Percentiles rank a stretch among this genome's conserved stretches.
These are phyloP conservation scores for Wickerhamomyces chaumierensis DNA, from an alignment of 805 yeast genomes.

Conservation along the genomic window DNA sequence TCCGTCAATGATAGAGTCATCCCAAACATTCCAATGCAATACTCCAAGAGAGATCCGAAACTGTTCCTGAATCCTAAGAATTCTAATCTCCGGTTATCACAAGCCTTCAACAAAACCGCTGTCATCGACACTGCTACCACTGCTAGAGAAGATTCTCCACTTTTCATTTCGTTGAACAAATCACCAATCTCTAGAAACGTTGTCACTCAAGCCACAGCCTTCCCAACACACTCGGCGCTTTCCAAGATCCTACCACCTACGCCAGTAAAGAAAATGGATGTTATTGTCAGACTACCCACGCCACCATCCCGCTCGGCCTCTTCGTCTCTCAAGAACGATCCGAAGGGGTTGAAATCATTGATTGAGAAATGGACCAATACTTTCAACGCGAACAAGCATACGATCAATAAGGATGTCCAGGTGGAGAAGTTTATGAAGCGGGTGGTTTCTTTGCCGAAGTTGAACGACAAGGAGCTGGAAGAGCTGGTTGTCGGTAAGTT, in stretches of 20 bases:
- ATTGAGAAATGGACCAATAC: constrained; percentile 15
- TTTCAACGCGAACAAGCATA: constrained; percentile 7
- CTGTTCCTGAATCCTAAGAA: constrained; percentile 15
- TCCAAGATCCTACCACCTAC: constrained; percentile 48
- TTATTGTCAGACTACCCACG: constrained; percentile 22
- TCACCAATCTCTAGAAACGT: constrained; percentile 9
- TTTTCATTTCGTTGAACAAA: constrained; percentile 13
- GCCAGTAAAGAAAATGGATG: constrained; percentile 53
- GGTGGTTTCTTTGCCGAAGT: constrained; percentile 18
- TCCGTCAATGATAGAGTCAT: constrained; percentile 13
- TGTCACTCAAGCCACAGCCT: constrained; percentile 22
- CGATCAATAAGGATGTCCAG: constrained; percentile 4
- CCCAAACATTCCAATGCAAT: constrained; percentile 13
- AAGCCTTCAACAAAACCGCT: background rate
- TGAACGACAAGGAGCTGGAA: constrained; percentile 22
- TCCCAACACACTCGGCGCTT: constrained; percentile 33
- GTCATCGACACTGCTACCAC: background rate
- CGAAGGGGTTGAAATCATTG: constrained; percentile 13
- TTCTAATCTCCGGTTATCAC: constrained; percentile 13
- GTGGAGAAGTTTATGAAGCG: constrained; percentile 16
- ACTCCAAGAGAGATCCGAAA: constrained; percentile 9
- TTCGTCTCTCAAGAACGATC: constrained; percentile 10
- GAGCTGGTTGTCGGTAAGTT: constrained; percentile 30
- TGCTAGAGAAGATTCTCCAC: constrained; percentile 4
- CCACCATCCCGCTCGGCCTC: constrained; percentile 1